Base-by-base conservation (phyloP, 208 protist species). In the Vickermania ingenoplastis region DNA sequence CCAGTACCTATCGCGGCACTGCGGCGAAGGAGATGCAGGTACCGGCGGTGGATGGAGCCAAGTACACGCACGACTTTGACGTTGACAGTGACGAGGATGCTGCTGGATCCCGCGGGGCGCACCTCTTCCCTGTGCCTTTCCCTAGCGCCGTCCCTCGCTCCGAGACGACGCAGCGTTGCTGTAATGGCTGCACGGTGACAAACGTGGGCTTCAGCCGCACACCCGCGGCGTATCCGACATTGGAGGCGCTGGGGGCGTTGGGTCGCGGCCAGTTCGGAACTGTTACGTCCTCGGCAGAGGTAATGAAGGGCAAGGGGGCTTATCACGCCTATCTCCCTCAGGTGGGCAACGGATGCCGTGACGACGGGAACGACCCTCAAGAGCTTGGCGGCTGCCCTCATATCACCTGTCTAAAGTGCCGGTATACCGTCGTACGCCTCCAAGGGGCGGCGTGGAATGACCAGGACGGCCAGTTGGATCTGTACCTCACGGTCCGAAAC, bases 401-500 rank as follows among this genome's bases (percentile, higher is more conserved):
- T 53, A 82, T 91, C 1, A 13, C 76, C 28, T 94, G 87, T 25
- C 70, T 66, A 21, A 77, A 73, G 55, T 94, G 87, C 61, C 78
- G 85, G 51, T 91, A 91, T 69, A 71, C 69, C 26, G 79, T 91
- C 0, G 71, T 94, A 24, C 83, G 87, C 7, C 77, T 94, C 5
- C 87, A 94, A 61, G 83, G 71, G 0, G 87, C 83, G 1, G 61
- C 68, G 52, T 94, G 87, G 83, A 57, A 77, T 24, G 83, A 94
- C 41, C 31, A 21, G 3, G 55, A 59, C 31, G 85, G 80, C 25
- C 27, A 13, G 13, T 62, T 81, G 4, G 77, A 94, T 53, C 51
- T 94, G 13, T 94, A 94, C 69, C 71, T 94, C 21, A 94, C 87
- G 0, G 64, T 79, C 45, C 81, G 87, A 36, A 94, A 94, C 65